Percentiles rank a stretch among this genome's conserved stretches.
Conservation (phyloP, 139 green algal species). For the Desmodesmus armatus region DNA sequence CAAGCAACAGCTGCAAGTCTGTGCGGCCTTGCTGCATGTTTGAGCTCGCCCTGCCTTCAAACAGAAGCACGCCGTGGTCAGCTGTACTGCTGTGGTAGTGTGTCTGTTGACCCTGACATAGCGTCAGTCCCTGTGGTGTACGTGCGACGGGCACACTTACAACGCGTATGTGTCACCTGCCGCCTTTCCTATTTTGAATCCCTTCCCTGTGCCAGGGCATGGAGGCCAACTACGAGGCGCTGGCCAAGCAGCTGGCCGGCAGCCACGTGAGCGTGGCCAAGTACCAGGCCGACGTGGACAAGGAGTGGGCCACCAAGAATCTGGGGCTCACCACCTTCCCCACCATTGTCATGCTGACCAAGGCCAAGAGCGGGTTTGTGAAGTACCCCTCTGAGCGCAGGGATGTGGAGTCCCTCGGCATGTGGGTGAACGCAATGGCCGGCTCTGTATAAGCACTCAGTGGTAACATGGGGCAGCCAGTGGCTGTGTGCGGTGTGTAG, state of each 20-base stretch:
- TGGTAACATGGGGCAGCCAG: neutral
- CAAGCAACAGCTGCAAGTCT: too few species aligned
- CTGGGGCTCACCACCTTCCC: constrained; percentile 93
- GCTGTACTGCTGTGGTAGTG: too few species aligned
- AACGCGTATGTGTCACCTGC: neutral
- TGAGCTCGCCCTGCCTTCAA: too few species aligned
- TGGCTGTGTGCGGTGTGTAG: neutral
- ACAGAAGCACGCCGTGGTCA: too few species aligned
- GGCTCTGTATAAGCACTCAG: constrained; percentile 44
- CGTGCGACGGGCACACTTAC: too few species aligned
- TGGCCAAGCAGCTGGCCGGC: constrained; percentile 76
- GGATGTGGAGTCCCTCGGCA: constrained; percentile 84
- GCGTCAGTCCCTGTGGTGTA: too few species aligned
- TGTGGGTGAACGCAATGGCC: constrained; percentile 85
- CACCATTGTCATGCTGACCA: constrained; percentile 88
- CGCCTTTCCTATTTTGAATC: neutral
- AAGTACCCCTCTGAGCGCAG: constrained; percentile 88
- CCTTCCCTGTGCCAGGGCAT: constrained; percentile 69
- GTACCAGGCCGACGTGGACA: constrained; percentile 88
- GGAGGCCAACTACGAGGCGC: constrained; percentile 75
- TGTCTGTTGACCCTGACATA: too few species aligned
- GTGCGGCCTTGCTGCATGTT: too few species aligned
- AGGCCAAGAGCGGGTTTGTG: constrained; percentile 63
- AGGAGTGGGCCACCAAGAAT: constrained; percentile 80
- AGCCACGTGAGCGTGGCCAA: constrained; percentile 79